A percentile compares a stretch with the other conserved stretches of the same genome.
Conservation (phyloP, 2,329 filamentous ascomycete species). For the Aspergillus intermedius region DNA sequence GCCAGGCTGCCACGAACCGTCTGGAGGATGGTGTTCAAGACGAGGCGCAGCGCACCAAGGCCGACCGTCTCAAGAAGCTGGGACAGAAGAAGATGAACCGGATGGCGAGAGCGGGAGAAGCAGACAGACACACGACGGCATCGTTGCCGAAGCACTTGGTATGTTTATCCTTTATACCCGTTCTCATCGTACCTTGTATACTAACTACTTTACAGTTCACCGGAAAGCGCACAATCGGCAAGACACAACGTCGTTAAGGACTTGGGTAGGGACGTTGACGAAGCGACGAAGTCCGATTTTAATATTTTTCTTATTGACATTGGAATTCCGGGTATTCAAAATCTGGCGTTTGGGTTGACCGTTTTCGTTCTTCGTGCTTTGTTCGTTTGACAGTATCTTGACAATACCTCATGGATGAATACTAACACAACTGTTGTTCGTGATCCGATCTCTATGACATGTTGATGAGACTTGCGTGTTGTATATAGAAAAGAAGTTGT, state of each 20-base stretch:
- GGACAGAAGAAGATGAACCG: conserved; percentile 98
- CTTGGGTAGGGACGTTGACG: conserved; percentile 10
- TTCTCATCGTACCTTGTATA: conserved; percentile 1
- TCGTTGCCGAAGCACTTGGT: conserved; percentile 86
- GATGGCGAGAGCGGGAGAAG: conserved; percentile 94
- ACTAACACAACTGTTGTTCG: not conserved
- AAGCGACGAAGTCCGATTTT: conserved; percentile 24
- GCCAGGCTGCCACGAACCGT: conserved; percentile 45
- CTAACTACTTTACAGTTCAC: conserved; percentile 53
- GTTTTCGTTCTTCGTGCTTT: not conserved
- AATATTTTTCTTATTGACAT: conserved; percentile 24
- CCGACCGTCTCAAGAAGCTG: conserved; percentile 79
- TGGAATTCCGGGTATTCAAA: conserved; percentile 20
- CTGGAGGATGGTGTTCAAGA: conserved; percentile 55
- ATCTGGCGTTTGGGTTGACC: conserved; percentile 20
- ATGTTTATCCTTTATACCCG: conserved; percentile 35
- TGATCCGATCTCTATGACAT: not conserved
- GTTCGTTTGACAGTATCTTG: not conserved
- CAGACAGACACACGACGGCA: conserved; percentile 79
- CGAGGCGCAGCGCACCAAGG: conserved; percentile 63
- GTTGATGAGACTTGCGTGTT: not conserved
- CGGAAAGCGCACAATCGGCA: conserved; percentile 91
- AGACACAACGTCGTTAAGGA: conserved; percentile 52
- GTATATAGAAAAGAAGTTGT: not conserved
- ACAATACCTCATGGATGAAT: not conserved